Evolutionary conservation across 1,284 basidiomycete genomes (phyloP).

Genomic region (Leccinum cinnamomeum): DNA sequence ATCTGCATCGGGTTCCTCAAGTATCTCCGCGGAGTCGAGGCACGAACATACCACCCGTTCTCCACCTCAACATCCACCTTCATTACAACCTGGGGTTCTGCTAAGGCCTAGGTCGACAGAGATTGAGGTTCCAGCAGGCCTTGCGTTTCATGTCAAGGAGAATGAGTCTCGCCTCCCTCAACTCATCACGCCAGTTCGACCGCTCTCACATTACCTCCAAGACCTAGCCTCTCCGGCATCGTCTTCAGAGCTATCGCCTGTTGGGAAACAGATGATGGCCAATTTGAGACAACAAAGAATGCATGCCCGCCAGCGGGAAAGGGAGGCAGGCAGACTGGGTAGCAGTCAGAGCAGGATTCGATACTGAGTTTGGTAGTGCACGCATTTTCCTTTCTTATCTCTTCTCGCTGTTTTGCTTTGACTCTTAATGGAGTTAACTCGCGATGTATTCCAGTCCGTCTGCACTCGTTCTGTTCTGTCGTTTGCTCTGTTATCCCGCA

Average conservation of each 20-base stretch:
- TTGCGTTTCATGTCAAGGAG: constrained; percentile 22
- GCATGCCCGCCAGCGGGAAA: constrained; percentile 41
- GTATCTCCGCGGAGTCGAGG: constrained; percentile 20
- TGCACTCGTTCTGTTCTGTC: constrained; percentile 16
- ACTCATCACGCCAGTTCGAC: constrained; percentile 34
- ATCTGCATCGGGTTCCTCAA: constrained; percentile 29
- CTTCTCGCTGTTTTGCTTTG: constrained; percentile 13
- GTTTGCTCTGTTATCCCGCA: constrained; percentile 8
- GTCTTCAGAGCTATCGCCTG: constrained; percentile 69
- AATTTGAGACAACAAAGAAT: constrained; percentile 57
- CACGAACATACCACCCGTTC: constrained; percentile 5
- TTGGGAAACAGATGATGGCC: constrained; percentile 64
- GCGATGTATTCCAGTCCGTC: constrained; percentile 16
- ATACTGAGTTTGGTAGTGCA: constrained; percentile 21
- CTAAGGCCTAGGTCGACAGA: constrained; percentile 2
- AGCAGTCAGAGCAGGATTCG: constrained; percentile 33
- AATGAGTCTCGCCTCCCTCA: constrained; percentile 36
- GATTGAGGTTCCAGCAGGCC: background rate
- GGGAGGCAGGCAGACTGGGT: constrained; percentile 34
- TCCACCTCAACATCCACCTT: constrained; percentile 3
- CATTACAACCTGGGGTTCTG: constrained; percentile 9
- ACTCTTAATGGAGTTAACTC: constrained; percentile 13
- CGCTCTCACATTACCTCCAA: constrained; percentile 33
- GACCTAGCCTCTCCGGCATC: constrained; percentile 60
- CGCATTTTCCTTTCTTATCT: background rate